Evolutionary conservation across 768 basidiomycete species (phyloP).

Genomic region (Crucibulum laeve): DNA sequence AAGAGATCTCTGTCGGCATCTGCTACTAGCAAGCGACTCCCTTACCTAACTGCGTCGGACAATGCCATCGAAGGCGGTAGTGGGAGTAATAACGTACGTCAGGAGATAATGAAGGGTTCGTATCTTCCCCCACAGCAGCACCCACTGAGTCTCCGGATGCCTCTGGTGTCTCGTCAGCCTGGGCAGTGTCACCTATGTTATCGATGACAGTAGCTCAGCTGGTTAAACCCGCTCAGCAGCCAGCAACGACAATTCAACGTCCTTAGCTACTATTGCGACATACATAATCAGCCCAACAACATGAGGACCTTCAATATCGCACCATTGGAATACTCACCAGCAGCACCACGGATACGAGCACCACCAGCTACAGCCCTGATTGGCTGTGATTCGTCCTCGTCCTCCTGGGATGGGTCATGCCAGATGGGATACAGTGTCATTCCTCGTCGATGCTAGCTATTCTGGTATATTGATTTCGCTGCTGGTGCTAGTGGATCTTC

Average conservation of each 20-base stretch:
- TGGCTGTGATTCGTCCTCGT: not conserved
- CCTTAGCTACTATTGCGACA: too few species aligned
- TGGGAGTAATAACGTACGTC: conserved; percentile 11
- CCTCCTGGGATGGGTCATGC: conserved; percentile 7
- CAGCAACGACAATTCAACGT: too few species aligned
- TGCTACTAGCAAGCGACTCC: conserved; percentile 8
- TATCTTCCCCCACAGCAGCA: conserved; percentile 14
- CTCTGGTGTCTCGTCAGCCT: too few species aligned
- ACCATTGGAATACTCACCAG: conserved; percentile 6
- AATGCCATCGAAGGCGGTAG: conserved; percentile 1
- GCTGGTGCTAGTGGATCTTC: conserved; percentile 2
- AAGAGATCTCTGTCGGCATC: conserved; percentile 52
- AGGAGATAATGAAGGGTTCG: conserved; percentile 9
- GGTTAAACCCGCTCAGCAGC: too few species aligned
- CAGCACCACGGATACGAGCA: conserved; percentile 11
- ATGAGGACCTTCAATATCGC: too few species aligned
- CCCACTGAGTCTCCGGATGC: too few species aligned
- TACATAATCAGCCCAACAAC: too few species aligned
- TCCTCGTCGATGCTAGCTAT: conserved; percentile 17
- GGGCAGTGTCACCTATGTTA: too few species aligned
- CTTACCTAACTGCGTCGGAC: conserved; percentile 2
- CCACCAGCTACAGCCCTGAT: conserved; percentile 7
- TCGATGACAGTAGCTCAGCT: too few species aligned
- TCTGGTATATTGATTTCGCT: conserved; percentile 7
- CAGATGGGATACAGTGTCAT: conserved; percentile 24